Conservation (phyloP, 768 basidiomycete genomes). For the Hygrocybe punicea region DNA sequence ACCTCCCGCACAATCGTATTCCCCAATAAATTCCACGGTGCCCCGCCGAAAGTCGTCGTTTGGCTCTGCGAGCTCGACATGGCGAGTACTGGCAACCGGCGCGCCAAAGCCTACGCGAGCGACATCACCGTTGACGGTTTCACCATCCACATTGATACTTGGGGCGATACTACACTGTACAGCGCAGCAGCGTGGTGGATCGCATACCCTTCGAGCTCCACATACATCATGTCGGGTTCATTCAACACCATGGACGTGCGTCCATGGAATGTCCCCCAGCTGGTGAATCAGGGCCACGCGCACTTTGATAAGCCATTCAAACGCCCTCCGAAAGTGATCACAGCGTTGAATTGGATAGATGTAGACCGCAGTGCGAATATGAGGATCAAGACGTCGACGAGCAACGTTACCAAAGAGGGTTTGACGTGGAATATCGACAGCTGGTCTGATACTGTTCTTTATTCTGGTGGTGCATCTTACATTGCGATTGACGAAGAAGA, state of each 20-base stretch:
- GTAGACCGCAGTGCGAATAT: neutral
- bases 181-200: constrained; percentile 2
- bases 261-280: neutral
- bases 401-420: neutral
- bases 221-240: constrained; percentile 2
- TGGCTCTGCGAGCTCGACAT: constrained; percentile 4
- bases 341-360: constrained; percentile 2
- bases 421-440: neutral
- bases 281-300: neutral
- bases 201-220: constrained; percentile 1
- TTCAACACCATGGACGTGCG: constrained; percentile 4
- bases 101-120: constrained; percentile 3
- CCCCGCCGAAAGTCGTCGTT: constrained; percentile 3
- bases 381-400: neutral
- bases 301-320: neutral
- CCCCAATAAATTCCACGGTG: neutral
- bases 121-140: constrained; percentile 1
- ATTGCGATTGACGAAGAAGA: constrained; percentile 4
- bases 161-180: constrained; percentile 4
- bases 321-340: neutral
- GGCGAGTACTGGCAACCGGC: neutral
- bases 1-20: neutral
- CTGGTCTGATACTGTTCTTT: neutral
- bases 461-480: constrained; percentile 3
- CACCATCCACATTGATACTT: constrained; percentile 5